A percentile compares a stretch with the other conserved stretches of the same genome.
Evolutionary conservation across 805 yeast species (phyloP).

Genomic region (Candida boleticola): DNA sequence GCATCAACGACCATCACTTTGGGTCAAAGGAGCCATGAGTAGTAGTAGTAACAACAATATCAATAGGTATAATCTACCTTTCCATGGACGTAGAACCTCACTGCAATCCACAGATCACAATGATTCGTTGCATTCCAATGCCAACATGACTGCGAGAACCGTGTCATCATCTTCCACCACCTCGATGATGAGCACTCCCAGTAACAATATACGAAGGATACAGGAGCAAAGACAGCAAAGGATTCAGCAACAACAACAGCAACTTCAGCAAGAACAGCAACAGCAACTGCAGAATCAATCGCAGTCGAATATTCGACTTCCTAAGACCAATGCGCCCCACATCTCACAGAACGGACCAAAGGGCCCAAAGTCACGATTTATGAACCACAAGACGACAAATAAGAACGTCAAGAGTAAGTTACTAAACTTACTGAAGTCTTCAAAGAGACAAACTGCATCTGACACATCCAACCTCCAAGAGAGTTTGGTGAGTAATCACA

Average conservation of each 20-base stretch:
- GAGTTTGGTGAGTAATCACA: background rate
- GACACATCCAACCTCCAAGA: background rate
- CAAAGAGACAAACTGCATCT: slow-evolving; percentile 16
- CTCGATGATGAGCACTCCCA: slow-evolving; percentile 41
- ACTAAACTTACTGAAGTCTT: slow-evolving; percentile 38
- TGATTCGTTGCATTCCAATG: slow-evolving; percentile 2
- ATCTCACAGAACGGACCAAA: slow-evolving; percentile 7
- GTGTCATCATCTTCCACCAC: slow-evolving; percentile 33
- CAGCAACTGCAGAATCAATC: slow-evolving; percentile 4
- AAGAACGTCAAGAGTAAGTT: slow-evolving; percentile 31
- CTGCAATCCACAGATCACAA: background rate
- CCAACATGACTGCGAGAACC: slow-evolving; percentile 25
- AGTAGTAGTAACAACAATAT: too few species aligned
- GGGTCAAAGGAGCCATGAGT: too few species aligned
- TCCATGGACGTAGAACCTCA: background rate
- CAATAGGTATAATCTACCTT: background rate
- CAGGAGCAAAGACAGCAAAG: slow-evolving; percentile 22
- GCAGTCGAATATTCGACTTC: too few species aligned
- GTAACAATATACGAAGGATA: slow-evolving; percentile 36
- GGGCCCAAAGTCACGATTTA: background rate
- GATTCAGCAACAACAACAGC: background rate
- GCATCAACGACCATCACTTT: too few species aligned
- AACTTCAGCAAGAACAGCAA: slow-evolving; percentile 4
- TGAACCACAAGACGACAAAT: slow-evolving; percentile 1
- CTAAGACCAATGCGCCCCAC: too few species aligned